These are phyloP conservation scores for Immersiporthe knoxdaviesiana DNA, from an alignment of 2,329 filamentous ascomycete genomes.

Conservation along the genomic window DNA sequence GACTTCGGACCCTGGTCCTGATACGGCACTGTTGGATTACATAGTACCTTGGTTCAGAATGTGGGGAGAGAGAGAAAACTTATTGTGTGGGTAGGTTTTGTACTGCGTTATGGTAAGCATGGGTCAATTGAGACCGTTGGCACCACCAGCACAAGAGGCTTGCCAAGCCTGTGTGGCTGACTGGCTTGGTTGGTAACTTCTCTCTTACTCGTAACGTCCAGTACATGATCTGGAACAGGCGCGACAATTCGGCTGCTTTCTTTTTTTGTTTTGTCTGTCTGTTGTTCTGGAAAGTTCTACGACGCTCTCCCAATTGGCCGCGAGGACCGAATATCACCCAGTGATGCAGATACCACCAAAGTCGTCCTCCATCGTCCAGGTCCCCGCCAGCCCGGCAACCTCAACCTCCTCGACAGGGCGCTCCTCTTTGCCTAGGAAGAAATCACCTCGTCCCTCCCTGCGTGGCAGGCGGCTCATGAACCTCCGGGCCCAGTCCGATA, in stretches of 20 bases:
- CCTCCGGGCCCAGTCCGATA: constrained; percentile 64
- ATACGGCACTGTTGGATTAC: background rate
- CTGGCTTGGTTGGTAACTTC: background rate
- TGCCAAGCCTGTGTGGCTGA: background rate
- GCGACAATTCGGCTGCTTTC: background rate
- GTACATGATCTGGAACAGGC: background rate
- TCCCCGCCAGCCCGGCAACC: constrained; percentile 73
- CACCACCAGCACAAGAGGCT: background rate
- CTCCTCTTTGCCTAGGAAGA: constrained; percentile 60
- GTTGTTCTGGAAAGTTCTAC: background rate
- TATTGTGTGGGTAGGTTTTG: background rate
- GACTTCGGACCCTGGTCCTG: no score
- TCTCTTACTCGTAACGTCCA: no score
- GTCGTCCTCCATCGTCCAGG: constrained; percentile 86
- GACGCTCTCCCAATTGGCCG: background rate
- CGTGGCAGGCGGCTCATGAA: constrained; percentile 60
- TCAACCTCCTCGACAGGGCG: constrained; percentile 53
- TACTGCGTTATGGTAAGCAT: no score
- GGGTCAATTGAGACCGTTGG: background rate
- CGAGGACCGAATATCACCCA: constrained; percentile 36
- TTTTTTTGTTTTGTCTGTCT: background rate
- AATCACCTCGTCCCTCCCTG: constrained; percentile 56
- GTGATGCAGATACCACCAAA: constrained; percentile 67
- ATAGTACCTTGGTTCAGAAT: constrained; percentile 7
- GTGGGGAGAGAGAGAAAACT: background rate